Percentiles rank a stretch among this genome's conserved stretches.
These are phyloP conservation scores for Ophiobolus disseminans DNA, from an alignment of 2,329 filamentous ascomycete genomes.

Conservation along the genomic window DNA sequence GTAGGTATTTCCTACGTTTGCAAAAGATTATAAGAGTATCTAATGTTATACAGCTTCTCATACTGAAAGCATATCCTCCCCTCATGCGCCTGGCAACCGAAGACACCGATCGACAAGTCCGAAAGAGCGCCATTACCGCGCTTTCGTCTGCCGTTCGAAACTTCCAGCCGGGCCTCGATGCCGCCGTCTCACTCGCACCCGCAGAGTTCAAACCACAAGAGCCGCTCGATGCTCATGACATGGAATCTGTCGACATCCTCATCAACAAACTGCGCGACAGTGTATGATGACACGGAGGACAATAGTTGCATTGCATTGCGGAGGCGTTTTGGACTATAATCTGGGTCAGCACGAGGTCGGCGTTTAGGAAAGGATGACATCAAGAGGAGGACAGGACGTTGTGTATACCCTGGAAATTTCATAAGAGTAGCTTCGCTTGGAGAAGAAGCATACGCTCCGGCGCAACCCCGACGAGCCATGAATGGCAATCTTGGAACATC, in stretches of 20 bases:
- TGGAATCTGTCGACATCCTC: conserved; percentile 82
- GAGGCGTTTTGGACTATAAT: conserved; percentile 31
- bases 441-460: too few relatives aligned
- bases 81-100: conserved; percentile 71
- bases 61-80: conserved; percentile 70
- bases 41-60: conserved; percentile 55
- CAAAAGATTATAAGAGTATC: conserved; percentile 1
- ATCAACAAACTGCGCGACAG: conserved; percentile 65
- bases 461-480: too few relatives aligned
- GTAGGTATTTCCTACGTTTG: conserved; percentile 43
- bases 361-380: conserved; percentile 6
- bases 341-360: conserved; percentile 27
- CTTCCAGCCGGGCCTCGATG: conserved; percentile 77
- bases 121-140: conserved; percentile 88
- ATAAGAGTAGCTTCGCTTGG: neutral
- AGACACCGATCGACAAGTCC: conserved; percentile 67
- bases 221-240: conserved; percentile 80
- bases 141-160: conserved; percentile 87
- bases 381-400: neutral
- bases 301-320: conserved; percentile 29
- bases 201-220: conserved; percentile 64
- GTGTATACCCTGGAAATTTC: conserved; percentile 4
- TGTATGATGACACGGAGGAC: conserved; percentile 15
- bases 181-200: conserved; percentile 71
- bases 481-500: neutral